phyloP scores from a whole-genome alignment of 106 monocot genomes.

The Allium fistulosum region DNA sequence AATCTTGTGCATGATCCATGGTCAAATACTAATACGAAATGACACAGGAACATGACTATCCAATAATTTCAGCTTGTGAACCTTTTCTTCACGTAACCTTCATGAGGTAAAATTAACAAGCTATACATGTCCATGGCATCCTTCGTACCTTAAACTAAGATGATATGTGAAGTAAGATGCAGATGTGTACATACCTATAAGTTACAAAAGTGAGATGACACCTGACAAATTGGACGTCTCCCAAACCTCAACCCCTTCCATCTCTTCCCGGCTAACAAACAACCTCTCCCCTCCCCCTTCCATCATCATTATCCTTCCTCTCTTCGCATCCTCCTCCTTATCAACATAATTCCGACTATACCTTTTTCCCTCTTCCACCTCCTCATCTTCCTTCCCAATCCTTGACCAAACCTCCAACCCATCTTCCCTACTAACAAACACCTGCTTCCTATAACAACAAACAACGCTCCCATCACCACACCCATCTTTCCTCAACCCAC shows the following conservation, averaged over 20 bases:
- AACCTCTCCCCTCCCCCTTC: slow-evolving; percentile 84
- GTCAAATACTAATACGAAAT: too few species aligned
- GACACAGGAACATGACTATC: too few species aligned
- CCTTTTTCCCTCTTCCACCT: not conserved
- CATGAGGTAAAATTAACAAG: too few species aligned
- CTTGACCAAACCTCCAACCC: slow-evolving; percentile 91
- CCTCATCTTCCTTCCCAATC: slow-evolving; percentile 4
- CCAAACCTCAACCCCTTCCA: slow-evolving; percentile 93
- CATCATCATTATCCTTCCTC: slow-evolving; percentile 54
- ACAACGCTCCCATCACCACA: slow-evolving; percentile 50
- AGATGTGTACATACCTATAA: too few species aligned
- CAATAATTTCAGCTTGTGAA: slow-evolving; percentile 35
- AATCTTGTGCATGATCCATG: too few species aligned
- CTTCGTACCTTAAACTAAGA: too few species aligned
- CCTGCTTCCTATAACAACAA: slow-evolving; percentile 65
- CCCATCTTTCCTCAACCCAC: slow-evolving; percentile 6
- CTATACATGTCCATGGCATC: too few species aligned
- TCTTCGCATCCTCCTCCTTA: slow-evolving; percentile 38
- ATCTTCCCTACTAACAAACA: slow-evolving; percentile 47
- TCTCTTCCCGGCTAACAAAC: slow-evolving; percentile 57
- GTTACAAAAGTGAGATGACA: slow-evolving; percentile 34
- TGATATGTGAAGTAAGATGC: too few species aligned
- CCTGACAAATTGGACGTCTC: slow-evolving; percentile 54
- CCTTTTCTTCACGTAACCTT: too few species aligned
- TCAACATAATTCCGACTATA: slow-evolving; percentile 67